Conservation (phyloP, 208 protist species). For the Trypanosoma congolense region DNA sequence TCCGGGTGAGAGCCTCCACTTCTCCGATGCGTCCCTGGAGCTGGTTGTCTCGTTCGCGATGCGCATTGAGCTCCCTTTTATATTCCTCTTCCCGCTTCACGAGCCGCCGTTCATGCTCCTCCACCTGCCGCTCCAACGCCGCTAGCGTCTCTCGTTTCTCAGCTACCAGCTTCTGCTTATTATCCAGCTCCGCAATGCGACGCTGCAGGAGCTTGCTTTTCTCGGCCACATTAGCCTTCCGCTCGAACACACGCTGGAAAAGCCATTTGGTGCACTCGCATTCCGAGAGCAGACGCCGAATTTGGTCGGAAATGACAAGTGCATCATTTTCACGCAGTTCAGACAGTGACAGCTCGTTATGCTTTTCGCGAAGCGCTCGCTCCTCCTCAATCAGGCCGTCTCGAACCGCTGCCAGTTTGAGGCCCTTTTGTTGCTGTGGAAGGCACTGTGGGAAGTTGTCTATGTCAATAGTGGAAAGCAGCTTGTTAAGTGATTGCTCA, state of each 20-base stretch:
- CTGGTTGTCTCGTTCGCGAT: constrained; percentile 37
- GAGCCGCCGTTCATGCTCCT: constrained; percentile 25
- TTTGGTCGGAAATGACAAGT: constrained; percentile 17
- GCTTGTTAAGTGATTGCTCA: constrained; percentile 17
- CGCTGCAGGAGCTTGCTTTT: constrained; percentile 42
- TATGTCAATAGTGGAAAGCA: constrained; percentile 14
- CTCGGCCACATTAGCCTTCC: constrained; percentile 35
- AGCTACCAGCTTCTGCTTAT: constrained; percentile 32
- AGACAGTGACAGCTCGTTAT: constrained; percentile 23
- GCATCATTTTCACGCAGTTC: constrained; percentile 25
- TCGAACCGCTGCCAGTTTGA: constrained; percentile 27
- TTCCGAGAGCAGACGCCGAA: constrained; percentile 25
- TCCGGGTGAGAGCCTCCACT: constrained; percentile 64
- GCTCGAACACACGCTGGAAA: constrained; percentile 43
- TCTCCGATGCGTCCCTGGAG: constrained; percentile 50
- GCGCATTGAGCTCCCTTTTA: constrained; percentile 31
- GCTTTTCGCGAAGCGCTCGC: constrained; percentile 29
- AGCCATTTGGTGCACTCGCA: constrained; percentile 26
- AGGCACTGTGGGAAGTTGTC: constrained; percentile 27
- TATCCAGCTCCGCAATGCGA: constrained; percentile 39
- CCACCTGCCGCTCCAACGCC: constrained; percentile 27
- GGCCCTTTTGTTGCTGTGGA: constrained; percentile 33
- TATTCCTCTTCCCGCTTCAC: constrained; percentile 37
- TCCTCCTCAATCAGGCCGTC: constrained; percentile 38
- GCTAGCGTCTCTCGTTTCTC: constrained; percentile 37